Conservation (phyloP, 495 filamentous ascomycete genomes). For the Podospora fimiseda region DNA sequence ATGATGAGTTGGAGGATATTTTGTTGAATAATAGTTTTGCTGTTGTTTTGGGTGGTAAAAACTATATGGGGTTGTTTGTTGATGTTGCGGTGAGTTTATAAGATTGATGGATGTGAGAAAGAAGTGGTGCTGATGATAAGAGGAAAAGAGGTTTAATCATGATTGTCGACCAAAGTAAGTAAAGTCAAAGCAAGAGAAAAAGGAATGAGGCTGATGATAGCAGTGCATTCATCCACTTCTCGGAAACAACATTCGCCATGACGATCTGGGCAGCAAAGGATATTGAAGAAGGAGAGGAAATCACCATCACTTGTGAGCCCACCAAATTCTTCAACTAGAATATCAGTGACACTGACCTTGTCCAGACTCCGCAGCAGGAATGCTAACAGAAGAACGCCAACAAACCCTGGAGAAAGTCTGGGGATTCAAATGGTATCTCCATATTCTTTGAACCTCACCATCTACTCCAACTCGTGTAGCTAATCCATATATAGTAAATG, state of each 20-base stretch:
- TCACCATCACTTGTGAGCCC: conserved; percentile 32
- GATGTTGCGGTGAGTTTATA: conserved; percentile 26
- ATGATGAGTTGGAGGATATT: conserved; percentile 57
- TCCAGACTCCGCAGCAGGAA: conserved; percentile 24
- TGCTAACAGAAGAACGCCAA: conserved; percentile 23
- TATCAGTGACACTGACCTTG: neutral
- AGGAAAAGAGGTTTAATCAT: conserved; percentile 30
- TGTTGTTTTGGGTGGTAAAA: conserved; percentile 19
- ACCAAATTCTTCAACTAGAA: neutral
- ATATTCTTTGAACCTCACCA: neutral
- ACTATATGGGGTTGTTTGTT: conserved; percentile 26
- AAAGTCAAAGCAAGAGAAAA: neutral
- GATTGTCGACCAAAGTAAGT: conserved; percentile 32
- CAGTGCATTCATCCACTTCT: conserved; percentile 32
- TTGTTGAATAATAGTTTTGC: conserved; percentile 52
- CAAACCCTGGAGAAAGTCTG: conserved; percentile 24
- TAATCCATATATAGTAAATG: conserved; percentile 17
- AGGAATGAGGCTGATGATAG: conserved; percentile 5
- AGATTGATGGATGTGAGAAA: neutral
- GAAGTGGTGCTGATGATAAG: neutral
- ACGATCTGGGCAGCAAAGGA: conserved; percentile 28
- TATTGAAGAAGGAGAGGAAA: conserved; percentile 33
- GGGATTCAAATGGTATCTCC: conserved; percentile 24
- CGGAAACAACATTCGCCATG: conserved; percentile 25
- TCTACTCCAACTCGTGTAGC: neutral